These are phyloP conservation scores for Eucalyptus caleyi DNA, from an alignment of 345 rosid species.

Conservation along the genomic window DNA sequence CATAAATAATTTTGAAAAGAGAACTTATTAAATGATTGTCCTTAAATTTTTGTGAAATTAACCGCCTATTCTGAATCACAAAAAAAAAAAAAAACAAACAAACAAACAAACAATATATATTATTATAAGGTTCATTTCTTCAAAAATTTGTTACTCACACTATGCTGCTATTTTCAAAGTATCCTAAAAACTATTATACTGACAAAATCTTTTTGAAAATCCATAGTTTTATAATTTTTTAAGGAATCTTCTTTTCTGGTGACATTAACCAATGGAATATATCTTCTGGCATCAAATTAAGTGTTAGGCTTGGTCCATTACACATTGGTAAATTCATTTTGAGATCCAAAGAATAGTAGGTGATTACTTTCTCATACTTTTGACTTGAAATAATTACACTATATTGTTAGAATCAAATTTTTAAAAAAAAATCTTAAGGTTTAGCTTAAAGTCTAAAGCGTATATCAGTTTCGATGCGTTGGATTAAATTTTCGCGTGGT, in stretches of 20 bases:
- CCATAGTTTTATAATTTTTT: neutral
- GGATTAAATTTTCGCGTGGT: too few relatives aligned
- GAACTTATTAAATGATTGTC: neutral
- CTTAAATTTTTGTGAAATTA: neutral
- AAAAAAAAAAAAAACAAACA: too few relatives aligned
- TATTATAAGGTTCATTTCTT: too few relatives aligned
- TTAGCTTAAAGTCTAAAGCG: neutral
- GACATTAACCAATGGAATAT: neutral
- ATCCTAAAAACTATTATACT: neutral
- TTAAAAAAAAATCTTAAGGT: neutral
- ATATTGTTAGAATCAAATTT: too few relatives aligned
- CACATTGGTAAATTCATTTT: neutral
- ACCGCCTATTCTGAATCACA: too few relatives aligned
- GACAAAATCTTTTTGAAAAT: neutral
- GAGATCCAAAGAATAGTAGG: neutral
- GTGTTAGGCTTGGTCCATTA: neutral
- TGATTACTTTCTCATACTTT: accelerated
- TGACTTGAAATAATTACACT: neutral
- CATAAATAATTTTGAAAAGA: neutral
- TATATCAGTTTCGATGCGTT: too few relatives aligned
- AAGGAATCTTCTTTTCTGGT: neutral
- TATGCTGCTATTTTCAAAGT: accelerated
- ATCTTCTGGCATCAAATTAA: neutral
- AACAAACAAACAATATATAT: too few relatives aligned
- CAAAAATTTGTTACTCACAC: too few relatives aligned